These are phyloP conservation scores for Globisporangium uncinulatum DNA, from an alignment of 352 stramenopile species.

Conservation along the genomic window DNA sequence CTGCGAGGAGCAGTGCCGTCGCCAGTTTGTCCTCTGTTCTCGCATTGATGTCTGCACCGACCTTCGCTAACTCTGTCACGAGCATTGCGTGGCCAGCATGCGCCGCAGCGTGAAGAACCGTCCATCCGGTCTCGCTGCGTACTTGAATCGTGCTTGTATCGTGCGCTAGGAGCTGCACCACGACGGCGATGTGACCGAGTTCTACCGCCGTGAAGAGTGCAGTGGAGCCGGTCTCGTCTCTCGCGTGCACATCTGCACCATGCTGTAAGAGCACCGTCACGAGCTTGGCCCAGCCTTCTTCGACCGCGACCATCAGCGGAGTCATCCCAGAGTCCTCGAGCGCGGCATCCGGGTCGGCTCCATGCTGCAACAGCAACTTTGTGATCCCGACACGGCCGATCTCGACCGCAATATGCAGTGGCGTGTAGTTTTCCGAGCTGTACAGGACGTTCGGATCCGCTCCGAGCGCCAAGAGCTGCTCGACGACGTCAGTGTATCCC, in stretches of 20 bases:
- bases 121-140: neutral
- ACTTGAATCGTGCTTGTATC: neutral
- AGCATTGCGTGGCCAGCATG: neutral
- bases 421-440: too few species aligned
- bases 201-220: neutral
- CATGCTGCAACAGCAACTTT: too few species aligned
- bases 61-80: too few species aligned
- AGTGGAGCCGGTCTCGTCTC: neutral
- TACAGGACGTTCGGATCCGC: too few species aligned
- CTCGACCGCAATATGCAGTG: too few species aligned
- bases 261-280: neutral
- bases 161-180: neutral
- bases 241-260: neutral
- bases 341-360: too few species aligned
- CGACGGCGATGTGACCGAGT: neutral
- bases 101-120: neutral
- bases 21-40: too few species aligned
- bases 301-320: neutral
- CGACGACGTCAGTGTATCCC: too few species aligned
- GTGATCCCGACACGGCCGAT: too few species aligned
- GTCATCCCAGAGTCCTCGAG: neutral
- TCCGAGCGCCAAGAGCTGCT: too few species aligned
- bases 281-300: neutral
- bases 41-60: too few species aligned
- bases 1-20: neutral